Percentiles rank a stretch among this genome's conserved stretches.
Conservation (phyloP, 164 flowering plant genomes). For the Vitis riparia region DNA sequence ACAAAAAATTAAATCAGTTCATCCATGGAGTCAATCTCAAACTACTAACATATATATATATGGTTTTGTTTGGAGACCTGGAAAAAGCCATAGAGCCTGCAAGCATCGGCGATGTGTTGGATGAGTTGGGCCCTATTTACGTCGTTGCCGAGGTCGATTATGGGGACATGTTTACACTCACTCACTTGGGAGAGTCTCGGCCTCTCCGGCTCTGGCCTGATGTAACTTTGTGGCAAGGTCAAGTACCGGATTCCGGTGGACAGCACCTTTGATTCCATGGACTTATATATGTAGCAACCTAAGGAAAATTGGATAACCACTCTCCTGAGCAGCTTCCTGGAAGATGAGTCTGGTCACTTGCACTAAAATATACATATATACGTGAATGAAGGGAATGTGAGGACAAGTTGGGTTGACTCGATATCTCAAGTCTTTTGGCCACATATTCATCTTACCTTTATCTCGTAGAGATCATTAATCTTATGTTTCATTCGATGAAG, state of each 20-base stretch:
- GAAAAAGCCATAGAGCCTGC: slow-evolving; percentile 55
- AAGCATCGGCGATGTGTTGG: slow-evolving; percentile 48
- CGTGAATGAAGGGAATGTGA: no score
- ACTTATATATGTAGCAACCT: background rate
- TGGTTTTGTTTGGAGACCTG: slow-evolving; percentile 34
- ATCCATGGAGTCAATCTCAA: no score
- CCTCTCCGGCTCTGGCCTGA: slow-evolving; percentile 68
- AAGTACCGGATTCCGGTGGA: slow-evolving; percentile 35
- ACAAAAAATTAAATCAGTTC: background rate
- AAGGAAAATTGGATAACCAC: no score
- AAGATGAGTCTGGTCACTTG: no score
- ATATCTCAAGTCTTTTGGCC: no score
- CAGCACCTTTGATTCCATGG: slow-evolving; percentile 41
- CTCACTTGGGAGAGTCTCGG: slow-evolving; percentile 61
- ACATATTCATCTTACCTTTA: no score
- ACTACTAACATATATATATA: background rate
- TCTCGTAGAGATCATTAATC: no score
- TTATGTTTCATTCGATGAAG: no score
- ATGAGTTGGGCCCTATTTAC: slow-evolving; percentile 26
- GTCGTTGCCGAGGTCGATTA: slow-evolving; percentile 45
- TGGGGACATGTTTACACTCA: slow-evolving; percentile 41
- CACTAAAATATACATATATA: no score
- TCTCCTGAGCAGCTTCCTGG: no score
- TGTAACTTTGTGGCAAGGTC: slow-evolving; percentile 44
- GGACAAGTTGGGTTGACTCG: no score